phyloP scores from a whole-genome alignment of 2,329 filamentous ascomycete genomes.

The Chaetothyriales sp. region DNA sequence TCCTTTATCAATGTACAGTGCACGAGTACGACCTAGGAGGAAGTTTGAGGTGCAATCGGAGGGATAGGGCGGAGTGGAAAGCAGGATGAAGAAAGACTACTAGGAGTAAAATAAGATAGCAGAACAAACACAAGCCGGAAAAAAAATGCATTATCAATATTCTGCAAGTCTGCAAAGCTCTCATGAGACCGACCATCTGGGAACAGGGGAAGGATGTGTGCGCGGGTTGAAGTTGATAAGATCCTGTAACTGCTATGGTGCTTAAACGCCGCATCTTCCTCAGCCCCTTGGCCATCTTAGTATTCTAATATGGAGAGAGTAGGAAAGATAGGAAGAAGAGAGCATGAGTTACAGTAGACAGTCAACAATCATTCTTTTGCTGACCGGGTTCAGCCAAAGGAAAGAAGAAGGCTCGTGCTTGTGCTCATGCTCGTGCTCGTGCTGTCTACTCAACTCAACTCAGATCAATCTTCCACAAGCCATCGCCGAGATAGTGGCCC shows the following conservation, averaged over 20 bases:
- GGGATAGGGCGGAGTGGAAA: neutral
- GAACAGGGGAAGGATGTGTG: too few species aligned
- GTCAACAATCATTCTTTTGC: too few species aligned
- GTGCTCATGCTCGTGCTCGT: too few species aligned
- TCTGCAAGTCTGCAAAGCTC: too few species aligned
- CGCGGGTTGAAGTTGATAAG: too few species aligned
- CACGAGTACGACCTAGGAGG: neutral
- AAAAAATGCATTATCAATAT: neutral
- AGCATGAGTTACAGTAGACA: too few species aligned
- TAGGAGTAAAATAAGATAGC: neutral
- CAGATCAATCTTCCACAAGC: conserved; percentile 62
- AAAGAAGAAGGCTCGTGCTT: too few species aligned
- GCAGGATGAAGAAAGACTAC: neutral
- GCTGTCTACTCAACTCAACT: conserved; percentile 26
- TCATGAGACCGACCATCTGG: too few species aligned
- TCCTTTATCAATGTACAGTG: neutral
- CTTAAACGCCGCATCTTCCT: neutral
- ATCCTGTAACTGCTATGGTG: neutral
- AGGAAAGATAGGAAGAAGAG: too few species aligned
- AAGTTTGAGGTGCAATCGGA: neutral
- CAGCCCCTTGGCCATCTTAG: neutral
- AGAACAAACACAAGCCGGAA: neutral
- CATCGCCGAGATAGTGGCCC: conserved; percentile 86
- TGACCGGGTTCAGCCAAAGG: too few species aligned
- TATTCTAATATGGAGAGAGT: too few species aligned